Conservation (phyloP, 1,139 yeast species). For the Meyerozyma carpophila region DNA sequence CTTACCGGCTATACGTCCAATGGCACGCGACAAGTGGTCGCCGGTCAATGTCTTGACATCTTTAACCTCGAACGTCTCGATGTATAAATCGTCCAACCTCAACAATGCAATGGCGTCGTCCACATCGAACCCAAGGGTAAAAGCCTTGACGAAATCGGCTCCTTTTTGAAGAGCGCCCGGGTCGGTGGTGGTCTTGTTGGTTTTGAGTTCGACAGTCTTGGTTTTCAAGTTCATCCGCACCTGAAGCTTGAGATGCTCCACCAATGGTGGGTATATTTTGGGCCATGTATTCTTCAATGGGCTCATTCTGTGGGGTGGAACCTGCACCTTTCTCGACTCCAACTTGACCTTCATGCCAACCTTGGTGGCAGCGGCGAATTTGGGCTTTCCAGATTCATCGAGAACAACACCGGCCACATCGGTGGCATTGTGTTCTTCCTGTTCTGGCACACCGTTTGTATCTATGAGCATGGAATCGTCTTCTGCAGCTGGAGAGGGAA, state of each 20-base stretch:
- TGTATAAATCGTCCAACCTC: constrained; percentile 90
- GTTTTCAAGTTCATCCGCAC: constrained; percentile 91
- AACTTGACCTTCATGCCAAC: constrained; percentile 67
- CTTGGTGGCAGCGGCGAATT: constrained; percentile 69
- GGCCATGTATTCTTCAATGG: constrained; percentile 89
- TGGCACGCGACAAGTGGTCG: constrained; percentile 95
- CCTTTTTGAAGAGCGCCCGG: constrained; percentile 96
- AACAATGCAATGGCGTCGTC: constrained; percentile 95
- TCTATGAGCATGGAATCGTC: constrained; percentile 74
- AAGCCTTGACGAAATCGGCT: constrained; percentile 92
- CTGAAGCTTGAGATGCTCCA: constrained; percentile 88
- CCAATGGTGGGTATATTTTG: constrained; percentile 91
- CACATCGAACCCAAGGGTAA: constrained; percentile 90
- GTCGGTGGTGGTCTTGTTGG: constrained; percentile 76
- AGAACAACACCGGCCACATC: constrained; percentile 55
- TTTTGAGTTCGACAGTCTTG: constrained; percentile 80
- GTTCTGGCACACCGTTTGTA: constrained; percentile 36
- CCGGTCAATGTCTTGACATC: constrained; percentile 95
- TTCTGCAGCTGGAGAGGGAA: constrained; percentile 13
- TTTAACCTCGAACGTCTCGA: constrained; percentile 93
- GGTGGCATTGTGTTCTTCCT: constrained; percentile 16
- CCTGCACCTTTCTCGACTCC: constrained; percentile 83
- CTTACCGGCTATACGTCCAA: constrained; percentile 99
- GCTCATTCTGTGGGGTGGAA: constrained; percentile 95
- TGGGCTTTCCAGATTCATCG: constrained; percentile 88